Evolutionary conservation across 495 filamentous ascomycete genomes (phyloP).

Genomic region (Podospora australis): DNA sequence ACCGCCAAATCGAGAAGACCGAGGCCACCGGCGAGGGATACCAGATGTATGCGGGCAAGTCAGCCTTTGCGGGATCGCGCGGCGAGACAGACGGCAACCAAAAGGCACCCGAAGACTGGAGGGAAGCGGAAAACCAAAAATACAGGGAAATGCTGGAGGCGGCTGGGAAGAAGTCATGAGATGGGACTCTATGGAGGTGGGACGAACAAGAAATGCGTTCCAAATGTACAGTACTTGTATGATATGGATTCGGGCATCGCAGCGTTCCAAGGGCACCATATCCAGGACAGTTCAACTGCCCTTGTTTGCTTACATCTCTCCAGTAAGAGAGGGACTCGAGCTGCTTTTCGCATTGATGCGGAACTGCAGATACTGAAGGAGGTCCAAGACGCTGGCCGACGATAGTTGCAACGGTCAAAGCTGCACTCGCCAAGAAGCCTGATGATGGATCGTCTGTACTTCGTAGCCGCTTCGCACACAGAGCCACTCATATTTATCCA

Average conservation of each 20-base stretch:
- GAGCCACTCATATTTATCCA: too few species aligned
- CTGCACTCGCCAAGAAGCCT: too few species aligned
- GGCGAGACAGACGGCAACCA: slow-evolving; percentile 47
- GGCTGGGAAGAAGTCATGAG: slow-evolving; percentile 14
- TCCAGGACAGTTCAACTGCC: too few species aligned
- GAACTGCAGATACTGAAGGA: too few species aligned
- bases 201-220: not conserved
- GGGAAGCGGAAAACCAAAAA: slow-evolving; percentile 51
- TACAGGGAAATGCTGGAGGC: slow-evolving; percentile 31
- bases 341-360: too few species aligned
- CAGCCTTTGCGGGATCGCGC: slow-evolving; percentile 54
- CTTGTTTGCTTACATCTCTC: too few species aligned
- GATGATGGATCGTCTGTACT: too few species aligned
- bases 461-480: too few species aligned
- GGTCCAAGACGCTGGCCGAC: too few species aligned
- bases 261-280: too few species aligned
- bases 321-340: too few species aligned
- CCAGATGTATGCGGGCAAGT: slow-evolving; percentile 76
- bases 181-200: not conserved
- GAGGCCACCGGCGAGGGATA: slow-evolving; percentile 46
- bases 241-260: slow-evolving; percentile 3
- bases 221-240: not conserved
- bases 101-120: slow-evolving; percentile 46
- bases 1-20: slow-evolving; percentile 53
- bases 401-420: too few species aligned